Conservation (phyloP, 2,329 filamentous ascomycete species). For the Pezicula rhizophila region DNA sequence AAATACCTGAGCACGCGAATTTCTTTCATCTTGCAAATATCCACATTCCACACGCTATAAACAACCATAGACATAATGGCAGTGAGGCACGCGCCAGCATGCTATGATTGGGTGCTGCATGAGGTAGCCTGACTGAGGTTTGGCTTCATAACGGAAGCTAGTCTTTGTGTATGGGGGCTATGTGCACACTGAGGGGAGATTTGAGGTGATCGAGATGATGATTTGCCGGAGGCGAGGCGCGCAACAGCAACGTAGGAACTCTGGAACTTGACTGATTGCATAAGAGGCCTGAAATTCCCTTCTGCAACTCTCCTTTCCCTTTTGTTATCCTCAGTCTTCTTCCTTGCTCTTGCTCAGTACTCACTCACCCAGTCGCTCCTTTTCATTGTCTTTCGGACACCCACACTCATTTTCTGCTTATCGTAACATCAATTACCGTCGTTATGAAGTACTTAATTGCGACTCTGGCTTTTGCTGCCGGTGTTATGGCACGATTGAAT, state of each 20-base stretch:
- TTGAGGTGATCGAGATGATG: neutral
- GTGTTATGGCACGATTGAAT: constrained; percentile 51
- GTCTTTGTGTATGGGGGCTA: neutral
- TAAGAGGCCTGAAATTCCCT: neutral
- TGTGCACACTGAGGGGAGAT: neutral
- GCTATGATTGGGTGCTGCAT: neutral
- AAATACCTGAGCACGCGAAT: neutral
- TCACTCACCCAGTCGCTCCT: constrained; percentile 9
- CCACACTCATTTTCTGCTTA: constrained; percentile 19
- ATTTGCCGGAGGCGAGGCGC: neutral
- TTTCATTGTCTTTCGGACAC: constrained; percentile 25
- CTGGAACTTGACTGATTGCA: neutral
- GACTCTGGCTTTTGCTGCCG: constrained; percentile 33
- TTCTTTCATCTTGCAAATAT: neutral
- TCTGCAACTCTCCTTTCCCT: neutral
- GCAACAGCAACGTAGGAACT: neutral
- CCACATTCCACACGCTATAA: constrained; percentile 1
- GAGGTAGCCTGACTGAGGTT: neutral
- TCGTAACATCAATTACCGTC: constrained; percentile 29
- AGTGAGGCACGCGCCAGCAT: neutral
- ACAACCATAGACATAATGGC: constrained; percentile 1
- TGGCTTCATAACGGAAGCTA: neutral
- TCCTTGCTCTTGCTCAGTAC: neutral
- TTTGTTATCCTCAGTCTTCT: neutral
- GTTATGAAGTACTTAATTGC: constrained; percentile 61